phyloP scores from a whole-genome alignment of 495 filamentous ascomycete genomes.

The Podospora anserina region DNA sequence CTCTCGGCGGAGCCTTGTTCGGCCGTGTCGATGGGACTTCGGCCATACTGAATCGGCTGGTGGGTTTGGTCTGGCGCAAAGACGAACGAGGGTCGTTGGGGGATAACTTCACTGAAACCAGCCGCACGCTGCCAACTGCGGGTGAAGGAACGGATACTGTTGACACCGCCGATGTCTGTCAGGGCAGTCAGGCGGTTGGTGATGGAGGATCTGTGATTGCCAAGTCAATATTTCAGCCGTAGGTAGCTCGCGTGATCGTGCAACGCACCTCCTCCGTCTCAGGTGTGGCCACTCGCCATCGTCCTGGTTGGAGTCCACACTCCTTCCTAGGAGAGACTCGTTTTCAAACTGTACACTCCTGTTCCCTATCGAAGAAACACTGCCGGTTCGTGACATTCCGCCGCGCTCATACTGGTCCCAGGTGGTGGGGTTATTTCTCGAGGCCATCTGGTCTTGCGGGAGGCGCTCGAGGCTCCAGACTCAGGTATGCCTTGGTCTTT shows the following conservation, averaged over 20 bases:
- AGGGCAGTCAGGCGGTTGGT: slow-evolving; percentile 66
- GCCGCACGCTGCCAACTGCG: slow-evolving; percentile 92
- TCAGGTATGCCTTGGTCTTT: neutral
- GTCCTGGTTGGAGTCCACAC: slow-evolving; percentile 27
- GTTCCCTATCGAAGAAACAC: slow-evolving; percentile 35
- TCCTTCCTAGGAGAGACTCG: slow-evolving; percentile 41
- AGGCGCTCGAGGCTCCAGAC: neutral
- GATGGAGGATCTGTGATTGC: slow-evolving; percentile 60
- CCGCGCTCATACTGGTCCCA: slow-evolving; percentile 51
- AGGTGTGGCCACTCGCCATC: slow-evolving; percentile 37
- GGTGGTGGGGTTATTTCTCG: slow-evolving; percentile 46
- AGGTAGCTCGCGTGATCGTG: neutral
- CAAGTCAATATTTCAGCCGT: slow-evolving; percentile 15
- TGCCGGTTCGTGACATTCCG: slow-evolving; percentile 36
- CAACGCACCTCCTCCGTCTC: slow-evolving; percentile 36
- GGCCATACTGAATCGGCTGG: slow-evolving; percentile 33
- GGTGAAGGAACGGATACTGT: slow-evolving; percentile 92
- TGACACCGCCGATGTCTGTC: slow-evolving; percentile 81
- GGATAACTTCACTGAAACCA: slow-evolving; percentile 79
- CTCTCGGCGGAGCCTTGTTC: slow-evolving; percentile 24
- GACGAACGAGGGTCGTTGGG: slow-evolving; percentile 68
- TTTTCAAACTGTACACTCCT: slow-evolving; percentile 38
- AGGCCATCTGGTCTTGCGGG: slow-evolving; percentile 23
- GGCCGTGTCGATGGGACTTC: slow-evolving; percentile 31
- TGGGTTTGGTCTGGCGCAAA: slow-evolving; percentile 48